Conservation (phyloP, 306 rosid species). For the Hylodesmum podocarpum region DNA sequence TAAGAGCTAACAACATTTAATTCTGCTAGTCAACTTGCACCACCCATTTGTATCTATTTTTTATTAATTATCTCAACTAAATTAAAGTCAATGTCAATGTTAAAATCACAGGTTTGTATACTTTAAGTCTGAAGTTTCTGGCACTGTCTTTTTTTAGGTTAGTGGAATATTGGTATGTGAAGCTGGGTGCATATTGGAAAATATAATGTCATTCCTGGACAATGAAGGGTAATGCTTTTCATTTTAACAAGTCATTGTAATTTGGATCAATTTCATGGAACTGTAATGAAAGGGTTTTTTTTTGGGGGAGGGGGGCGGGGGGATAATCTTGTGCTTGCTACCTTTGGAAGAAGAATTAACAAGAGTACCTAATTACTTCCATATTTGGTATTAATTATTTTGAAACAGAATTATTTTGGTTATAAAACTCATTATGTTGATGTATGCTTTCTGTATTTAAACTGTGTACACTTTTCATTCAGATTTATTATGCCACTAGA, state of each 20-base stretch:
- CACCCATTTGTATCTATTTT: slow-evolving; percentile 6
- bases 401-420: slow-evolving; percentile 2
- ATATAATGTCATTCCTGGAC: slow-evolving; percentile 77
- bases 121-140: slow-evolving; percentile 34
- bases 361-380: not conserved
- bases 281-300: not conserved
- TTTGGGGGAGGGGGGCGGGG: too few species aligned
- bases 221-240: slow-evolving; percentile 73
- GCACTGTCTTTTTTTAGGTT: slow-evolving; percentile 59
- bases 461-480: slow-evolving; percentile 60
- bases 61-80: not conserved
- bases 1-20: not conserved
- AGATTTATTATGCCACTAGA: slow-evolving; percentile 98
- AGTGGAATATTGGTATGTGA: slow-evolving; percentile 96
- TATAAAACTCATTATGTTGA: not conserved
- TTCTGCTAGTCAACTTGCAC: not conserved
- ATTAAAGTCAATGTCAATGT: slow-evolving; percentile 4
- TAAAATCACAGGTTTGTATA: not conserved
- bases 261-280: slow-evolving; percentile 11
- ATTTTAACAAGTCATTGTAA: not conserved
- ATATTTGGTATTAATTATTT: not conserved
- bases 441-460: slow-evolving; percentile 35
- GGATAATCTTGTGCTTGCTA: not conserved
- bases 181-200: slow-evolving; percentile 97
- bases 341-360: slow-evolving; percentile 16